Evolutionary conservation across 179 eudicot species (phyloP).

Genomic region (Beta lomatogona): DNA sequence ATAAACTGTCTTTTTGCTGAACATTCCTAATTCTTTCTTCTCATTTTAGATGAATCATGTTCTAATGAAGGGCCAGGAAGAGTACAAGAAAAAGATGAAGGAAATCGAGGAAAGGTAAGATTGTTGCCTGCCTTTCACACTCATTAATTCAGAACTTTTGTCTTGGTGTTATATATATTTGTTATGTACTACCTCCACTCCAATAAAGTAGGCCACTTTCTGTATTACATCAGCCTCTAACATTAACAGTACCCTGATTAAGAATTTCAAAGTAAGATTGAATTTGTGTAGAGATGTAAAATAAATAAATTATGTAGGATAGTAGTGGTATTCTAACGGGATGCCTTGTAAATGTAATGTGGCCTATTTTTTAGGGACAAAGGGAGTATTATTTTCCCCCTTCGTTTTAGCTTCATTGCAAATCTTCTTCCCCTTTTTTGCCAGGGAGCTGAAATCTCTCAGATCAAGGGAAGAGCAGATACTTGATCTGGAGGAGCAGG

Average conservation of each 20-base stretch:
- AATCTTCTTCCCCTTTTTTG: conserved; percentile 12
- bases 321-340: background rate
- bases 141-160: background rate
- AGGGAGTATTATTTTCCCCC: background rate
- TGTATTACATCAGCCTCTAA: background rate
- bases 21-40: conserved; percentile 10
- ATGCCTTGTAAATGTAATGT: background rate
- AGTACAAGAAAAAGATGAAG: conserved; percentile 45
- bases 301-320: background rate
- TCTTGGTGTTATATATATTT: background rate
- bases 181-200: background rate
- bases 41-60: conserved; percentile 53
- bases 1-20: background rate
- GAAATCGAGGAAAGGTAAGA: conserved; percentile 74
- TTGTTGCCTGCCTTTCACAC: background rate
- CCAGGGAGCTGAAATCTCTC: conserved; percentile 49
- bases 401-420: background rate
- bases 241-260: too few relatives aligned
- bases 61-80: conserved; percentile 67
- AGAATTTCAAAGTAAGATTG: background rate
- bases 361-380: background rate
- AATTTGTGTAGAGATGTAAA: background rate
- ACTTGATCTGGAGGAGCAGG: conserved; percentile 85
- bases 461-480: conserved; percentile 55
- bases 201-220: background rate